Percentiles rank a stretch among this genome's conserved stretches.
Evolutionary conservation across 768 basidiomycete genomes (phyloP).

Genomic region (Tylopilus felleus): DNA sequence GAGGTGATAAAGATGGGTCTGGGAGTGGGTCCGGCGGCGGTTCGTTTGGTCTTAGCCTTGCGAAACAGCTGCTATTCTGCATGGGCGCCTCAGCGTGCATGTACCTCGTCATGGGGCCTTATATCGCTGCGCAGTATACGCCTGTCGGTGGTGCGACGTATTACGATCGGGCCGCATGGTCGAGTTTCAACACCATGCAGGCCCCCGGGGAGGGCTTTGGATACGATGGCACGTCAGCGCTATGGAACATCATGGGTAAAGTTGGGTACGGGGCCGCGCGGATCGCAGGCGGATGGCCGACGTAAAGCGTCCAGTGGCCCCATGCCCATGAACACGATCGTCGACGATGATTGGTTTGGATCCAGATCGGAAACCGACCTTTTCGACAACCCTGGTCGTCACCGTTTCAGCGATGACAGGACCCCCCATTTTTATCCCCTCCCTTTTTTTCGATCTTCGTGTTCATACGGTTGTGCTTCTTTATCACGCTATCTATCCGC

Average conservation of each 20-base stretch:
- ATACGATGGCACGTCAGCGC: slow-evolving; percentile 52
- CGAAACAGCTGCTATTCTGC: slow-evolving; percentile 52
- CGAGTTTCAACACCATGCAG: slow-evolving; percentile 71
- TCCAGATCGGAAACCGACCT: slow-evolving; percentile 1
- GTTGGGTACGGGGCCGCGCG: slow-evolving; percentile 74
- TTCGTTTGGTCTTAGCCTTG: slow-evolving; percentile 34
- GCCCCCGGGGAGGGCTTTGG: slow-evolving; percentile 69
- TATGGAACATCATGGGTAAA: slow-evolving; percentile 69
- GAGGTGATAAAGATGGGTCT: slow-evolving; percentile 39
- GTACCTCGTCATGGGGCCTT: slow-evolving; percentile 58
- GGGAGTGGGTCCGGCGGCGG: slow-evolving; percentile 15
- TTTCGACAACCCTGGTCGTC: slow-evolving; percentile 3
- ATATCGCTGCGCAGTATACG: slow-evolving; percentile 53
- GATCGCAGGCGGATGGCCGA: slow-evolving; percentile 76
- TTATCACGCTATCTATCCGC: slow-evolving; percentile 19
- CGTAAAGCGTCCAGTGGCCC: slow-evolving; percentile 35
- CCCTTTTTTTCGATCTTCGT: slow-evolving; percentile 9
- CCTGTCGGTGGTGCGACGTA: slow-evolving; percentile 64
- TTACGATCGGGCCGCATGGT: slow-evolving; percentile 78
- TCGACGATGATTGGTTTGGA: not conserved
- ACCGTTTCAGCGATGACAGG: slow-evolving; percentile 9
- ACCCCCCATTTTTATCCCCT: not conserved
- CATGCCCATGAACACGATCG: slow-evolving; percentile 6
- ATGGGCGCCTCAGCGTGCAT: slow-evolving; percentile 61
- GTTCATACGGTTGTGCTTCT: slow-evolving; percentile 17